Conservation (phyloP, 1,284 basidiomycete species). For the Leccinum variabile region DNA sequence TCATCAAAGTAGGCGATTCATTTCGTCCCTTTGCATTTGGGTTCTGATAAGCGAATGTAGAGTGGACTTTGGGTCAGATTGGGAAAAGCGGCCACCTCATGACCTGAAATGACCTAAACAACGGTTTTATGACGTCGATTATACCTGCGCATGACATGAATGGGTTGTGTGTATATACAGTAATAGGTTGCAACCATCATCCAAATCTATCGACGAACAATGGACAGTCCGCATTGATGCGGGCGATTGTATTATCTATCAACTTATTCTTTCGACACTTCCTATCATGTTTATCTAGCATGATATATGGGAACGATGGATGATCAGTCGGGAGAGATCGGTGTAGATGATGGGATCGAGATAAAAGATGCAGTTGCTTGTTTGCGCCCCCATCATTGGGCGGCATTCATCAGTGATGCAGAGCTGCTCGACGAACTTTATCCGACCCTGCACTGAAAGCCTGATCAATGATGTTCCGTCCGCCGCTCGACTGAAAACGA, state of each 20-base stretch:
- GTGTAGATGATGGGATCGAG: not conserved
- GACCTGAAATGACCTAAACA: constrained; percentile 5
- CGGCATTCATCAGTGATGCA: not conserved
- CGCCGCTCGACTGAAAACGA: not conserved
- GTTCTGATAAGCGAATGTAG: constrained; percentile 30
- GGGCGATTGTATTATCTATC: constrained; percentile 15
- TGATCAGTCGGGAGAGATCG: not conserved
- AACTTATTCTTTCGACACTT: constrained; percentile 6
- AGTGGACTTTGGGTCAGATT: constrained; percentile 57
- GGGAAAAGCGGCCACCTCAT: constrained; percentile 27
- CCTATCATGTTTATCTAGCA: not conserved
- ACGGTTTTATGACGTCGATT: not conserved
- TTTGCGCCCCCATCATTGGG: not conserved
- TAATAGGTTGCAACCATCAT: not conserved
- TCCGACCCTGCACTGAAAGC: constrained; percentile 19
- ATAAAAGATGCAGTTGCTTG: not conserved
- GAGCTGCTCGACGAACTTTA: constrained; percentile 1
- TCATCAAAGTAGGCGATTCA: constrained; percentile 50
- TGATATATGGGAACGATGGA: not conserved
- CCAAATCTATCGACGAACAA: not conserved
- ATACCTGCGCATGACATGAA: not conserved
- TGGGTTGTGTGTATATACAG: not conserved
- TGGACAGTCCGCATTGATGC: not conserved
- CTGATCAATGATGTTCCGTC: constrained; percentile 3
- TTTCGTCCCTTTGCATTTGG: constrained; percentile 5